Evolutionary conservation across 176 grass and related monocot species (phyloP).

Genomic region (Leersia perrieri): DNA sequence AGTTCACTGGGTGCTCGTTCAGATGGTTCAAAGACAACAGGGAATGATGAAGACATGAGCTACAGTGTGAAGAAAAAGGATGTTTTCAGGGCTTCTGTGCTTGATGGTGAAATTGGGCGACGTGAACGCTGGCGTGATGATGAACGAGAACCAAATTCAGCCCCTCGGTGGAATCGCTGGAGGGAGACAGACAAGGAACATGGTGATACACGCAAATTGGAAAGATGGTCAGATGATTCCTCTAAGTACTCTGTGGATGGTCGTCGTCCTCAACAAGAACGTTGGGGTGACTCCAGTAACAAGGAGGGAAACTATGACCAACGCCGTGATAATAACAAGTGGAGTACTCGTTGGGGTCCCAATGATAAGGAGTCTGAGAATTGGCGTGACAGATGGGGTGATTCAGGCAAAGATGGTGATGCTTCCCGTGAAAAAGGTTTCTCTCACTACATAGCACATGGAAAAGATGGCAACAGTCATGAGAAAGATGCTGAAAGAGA

Average conservation of each 20-base stretch:
- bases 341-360: constrained; percentile 77
- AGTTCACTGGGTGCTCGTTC: constrained; percentile 39
- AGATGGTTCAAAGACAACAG: constrained; percentile 53
- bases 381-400: constrained; percentile 64
- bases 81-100: constrained; percentile 68
- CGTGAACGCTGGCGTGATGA: constrained; percentile 92
- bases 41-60: constrained; percentile 47
- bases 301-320: constrained; percentile 69
- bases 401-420: constrained; percentile 69
- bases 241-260: constrained; percentile 59
- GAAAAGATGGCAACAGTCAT: constrained; percentile 58
- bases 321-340: constrained; percentile 85
- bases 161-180: constrained; percentile 64
- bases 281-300: constrained; percentile 62
- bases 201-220: constrained; percentile 55
- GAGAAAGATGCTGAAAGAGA: constrained; percentile 81
- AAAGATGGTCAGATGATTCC: constrained; percentile 68
- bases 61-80: constrained; percentile 51
- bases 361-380: constrained; percentile 81
- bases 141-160: constrained; percentile 85
- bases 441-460: constrained; percentile 40
- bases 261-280: constrained; percentile 53
- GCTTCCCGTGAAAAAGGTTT: constrained; percentile 50
- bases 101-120: constrained; percentile 63
- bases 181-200: constrained; percentile 78